Percentiles rank a stretch among this genome's conserved stretches.
phyloP scores from a whole-genome alignment of 2,329 filamentous ascomycete species.

The Dryadomyces quercivorus region DNA sequence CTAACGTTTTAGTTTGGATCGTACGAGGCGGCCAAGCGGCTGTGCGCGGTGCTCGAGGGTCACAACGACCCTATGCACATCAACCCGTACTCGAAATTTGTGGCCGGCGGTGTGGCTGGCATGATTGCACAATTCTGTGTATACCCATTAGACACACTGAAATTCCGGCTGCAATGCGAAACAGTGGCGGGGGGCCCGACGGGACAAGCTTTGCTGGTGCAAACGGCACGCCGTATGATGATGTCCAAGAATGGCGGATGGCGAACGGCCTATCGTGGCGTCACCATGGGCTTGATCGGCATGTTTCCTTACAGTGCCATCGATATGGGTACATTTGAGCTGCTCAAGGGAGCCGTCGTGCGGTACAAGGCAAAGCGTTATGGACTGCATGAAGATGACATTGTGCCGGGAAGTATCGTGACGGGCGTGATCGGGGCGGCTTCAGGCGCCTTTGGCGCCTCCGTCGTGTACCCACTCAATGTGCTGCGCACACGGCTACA shows the following conservation, averaged over 20 bases:
- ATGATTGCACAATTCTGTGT: slow-evolving; percentile 94
- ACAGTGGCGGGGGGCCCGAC: slow-evolving; percentile 75
- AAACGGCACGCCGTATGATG: slow-evolving; percentile 72
- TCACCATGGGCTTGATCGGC: slow-evolving; percentile 86
- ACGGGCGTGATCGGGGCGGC: slow-evolving; percentile 84
- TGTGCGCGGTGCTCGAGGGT: slow-evolving; percentile 76
- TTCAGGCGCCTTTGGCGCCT: slow-evolving; percentile 83
- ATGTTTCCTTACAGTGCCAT: slow-evolving; percentile 98
- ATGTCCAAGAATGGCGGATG: slow-evolving; percentile 46
- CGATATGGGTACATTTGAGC: slow-evolving; percentile 90
- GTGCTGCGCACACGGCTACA: slow-evolving; percentile 84
- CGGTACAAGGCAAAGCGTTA: slow-evolving; percentile 55
- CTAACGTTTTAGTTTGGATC: slow-evolving; percentile 56
- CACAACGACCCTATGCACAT: slow-evolving; percentile 72
- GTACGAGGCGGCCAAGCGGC: slow-evolving; percentile 88
- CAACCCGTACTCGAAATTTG: slow-evolving; percentile 74
- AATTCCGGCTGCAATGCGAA: slow-evolving; percentile 82
- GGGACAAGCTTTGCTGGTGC: slow-evolving; percentile 70
- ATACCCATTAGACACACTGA: slow-evolving; percentile 83
- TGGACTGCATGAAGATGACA: slow-evolving; percentile 72
- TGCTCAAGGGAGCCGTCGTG: slow-evolving; percentile 67
- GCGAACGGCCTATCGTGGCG: slow-evolving; percentile 72
- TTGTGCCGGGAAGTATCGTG: slow-evolving; percentile 65
- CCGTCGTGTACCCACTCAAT: slow-evolving; percentile 91
- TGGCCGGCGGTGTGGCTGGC: slow-evolving; percentile 80